Evolutionary conservation across 1,284 basidiomycete species (phyloP).

Genomic region (Thelephora terrestris): DNA sequence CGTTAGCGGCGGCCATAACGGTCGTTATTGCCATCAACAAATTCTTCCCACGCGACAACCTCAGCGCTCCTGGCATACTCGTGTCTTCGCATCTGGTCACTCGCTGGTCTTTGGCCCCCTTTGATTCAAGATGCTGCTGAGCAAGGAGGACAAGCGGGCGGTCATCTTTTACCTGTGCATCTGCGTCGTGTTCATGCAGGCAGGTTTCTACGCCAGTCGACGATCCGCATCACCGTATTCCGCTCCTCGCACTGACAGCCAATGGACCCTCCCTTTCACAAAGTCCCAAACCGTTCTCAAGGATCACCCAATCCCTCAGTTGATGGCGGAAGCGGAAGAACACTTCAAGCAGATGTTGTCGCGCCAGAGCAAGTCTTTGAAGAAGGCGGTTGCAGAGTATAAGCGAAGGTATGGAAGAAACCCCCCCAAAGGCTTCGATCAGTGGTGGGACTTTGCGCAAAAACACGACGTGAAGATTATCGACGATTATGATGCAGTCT

Average conservation of each 20-base stretch:
- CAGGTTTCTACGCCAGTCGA: conserved; percentile 39
- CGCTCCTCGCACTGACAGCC: conserved; percentile 13
- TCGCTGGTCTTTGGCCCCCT: too few species aligned
- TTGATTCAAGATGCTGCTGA: too few species aligned
- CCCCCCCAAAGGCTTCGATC: conserved; percentile 85
- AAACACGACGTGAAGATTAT: conserved; percentile 69
- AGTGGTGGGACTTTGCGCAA: conserved; percentile 80
- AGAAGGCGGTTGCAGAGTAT: conserved; percentile 73
- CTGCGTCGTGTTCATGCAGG: conserved; percentile 42
- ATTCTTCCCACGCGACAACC: too few species aligned
- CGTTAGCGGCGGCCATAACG: too few species aligned
- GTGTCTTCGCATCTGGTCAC: too few species aligned
- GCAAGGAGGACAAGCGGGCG: too few species aligned
- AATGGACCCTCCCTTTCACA: conserved; percentile 16
- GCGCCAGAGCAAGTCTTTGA: conserved; percentile 68
- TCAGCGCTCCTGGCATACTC: too few species aligned
- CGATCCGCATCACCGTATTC: conserved; percentile 17
- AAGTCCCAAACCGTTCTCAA: conserved; percentile 15
- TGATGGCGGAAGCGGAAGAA: conserved; percentile 73
- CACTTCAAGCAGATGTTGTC: conserved; percentile 56
- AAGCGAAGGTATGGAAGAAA: conserved; percentile 59
- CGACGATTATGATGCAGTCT: conserved; percentile 86
- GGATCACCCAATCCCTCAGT: conserved; percentile 69
- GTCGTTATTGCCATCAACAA: too few species aligned
- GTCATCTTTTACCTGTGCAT: conserved; percentile 28